A percentile compares a stretch with the other conserved stretches of the same genome.
Evolutionary conservation across 257 asterid species (phyloP).

Genomic region (Nyctanthes arbortristis): DNA sequence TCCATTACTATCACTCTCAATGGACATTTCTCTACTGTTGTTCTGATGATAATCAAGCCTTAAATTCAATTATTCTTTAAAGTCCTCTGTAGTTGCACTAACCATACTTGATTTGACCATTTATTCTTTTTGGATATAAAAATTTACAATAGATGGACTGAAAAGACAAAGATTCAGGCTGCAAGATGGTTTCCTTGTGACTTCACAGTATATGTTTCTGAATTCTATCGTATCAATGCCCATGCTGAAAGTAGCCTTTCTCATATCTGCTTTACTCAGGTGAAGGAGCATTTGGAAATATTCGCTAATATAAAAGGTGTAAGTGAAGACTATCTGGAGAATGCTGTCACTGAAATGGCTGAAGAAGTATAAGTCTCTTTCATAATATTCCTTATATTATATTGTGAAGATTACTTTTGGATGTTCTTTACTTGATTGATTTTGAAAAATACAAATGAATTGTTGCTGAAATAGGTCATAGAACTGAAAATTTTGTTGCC

Average conservation of each 20-base stretch:
- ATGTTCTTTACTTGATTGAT: not conserved
- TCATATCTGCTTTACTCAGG: constrained; percentile 51
- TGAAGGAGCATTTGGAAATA: constrained; percentile 94
- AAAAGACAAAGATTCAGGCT: not conserved
- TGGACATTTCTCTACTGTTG: not conserved
- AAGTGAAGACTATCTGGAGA: constrained; percentile 64
- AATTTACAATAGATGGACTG: not conserved
- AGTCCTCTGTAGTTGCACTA: constrained; percentile 8
- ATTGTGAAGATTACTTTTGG: not conserved
- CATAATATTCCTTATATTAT: no score
- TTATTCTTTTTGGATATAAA: not conserved
- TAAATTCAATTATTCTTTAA: constrained; percentile 9
- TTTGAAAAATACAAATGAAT: not conserved
- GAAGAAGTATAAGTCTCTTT: constrained; percentile 85
- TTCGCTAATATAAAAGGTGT: constrained; percentile 88
- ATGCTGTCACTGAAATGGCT: constrained; percentile 74
- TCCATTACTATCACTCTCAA: not conserved
- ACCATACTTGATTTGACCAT: not conserved
- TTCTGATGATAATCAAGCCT: constrained; percentile 11
- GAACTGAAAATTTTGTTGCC: not conserved
- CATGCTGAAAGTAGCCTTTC: constrained; percentile 12
- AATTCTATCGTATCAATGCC: not conserved
- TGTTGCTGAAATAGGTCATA: not conserved
- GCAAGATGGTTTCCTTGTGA: not conserved
- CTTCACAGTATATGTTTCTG: constrained; percentile 9